Evolutionary conservation across 106 monocot species (phyloP), one percentile per base, ranked within the genome.

Genomic region (Cymbidium sinense): DNA sequence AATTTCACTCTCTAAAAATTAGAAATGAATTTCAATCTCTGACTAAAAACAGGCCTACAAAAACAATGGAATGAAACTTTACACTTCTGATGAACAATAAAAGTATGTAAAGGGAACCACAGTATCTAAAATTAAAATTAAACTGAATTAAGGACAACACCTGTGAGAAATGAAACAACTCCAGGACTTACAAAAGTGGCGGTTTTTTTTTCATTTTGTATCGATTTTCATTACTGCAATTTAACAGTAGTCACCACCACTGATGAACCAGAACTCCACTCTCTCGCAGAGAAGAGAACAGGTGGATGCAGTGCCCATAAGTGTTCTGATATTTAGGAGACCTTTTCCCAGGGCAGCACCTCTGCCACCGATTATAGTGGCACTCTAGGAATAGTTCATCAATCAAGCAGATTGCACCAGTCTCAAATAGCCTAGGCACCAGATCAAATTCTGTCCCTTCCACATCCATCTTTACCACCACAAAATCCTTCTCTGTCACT

Each of bases 331-430:
- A 91, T 79, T 91, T 91, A 3, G 88, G 88, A 15, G 88, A 86
- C 28, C 91, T 86, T 82, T 83, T 67, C 2, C 91, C 91, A 69
- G 86, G 91, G 34, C 91, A 88, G 78, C 91, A 91, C 81, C 86
- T 89, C 85, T 89, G 92, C 92, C 92, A 89, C 64, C 92, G 74
- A 64, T 85, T 92, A 79, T 92, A 92, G 77, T 92, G 92, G 85
- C 92, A 92, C 37, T 92, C 92, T 17, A 92, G 77, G 64, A 92
- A 92, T 20, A 92, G 71, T 80, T 92, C 92, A 75, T 92, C 92
- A 4, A 92, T 73, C 87, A 92, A 77, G 52, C 92, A 92, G 13
- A 92, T 89, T 0, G 87, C 87, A 2, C 92, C 92, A 0, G 87
- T 92, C 83, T 92, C 92, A 76, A 89, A 83, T 43, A 89, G 73